phyloP scores from a whole-genome alignment of 371 early-diverging fungal genomes.

The Batkoa obscura region DNA sequence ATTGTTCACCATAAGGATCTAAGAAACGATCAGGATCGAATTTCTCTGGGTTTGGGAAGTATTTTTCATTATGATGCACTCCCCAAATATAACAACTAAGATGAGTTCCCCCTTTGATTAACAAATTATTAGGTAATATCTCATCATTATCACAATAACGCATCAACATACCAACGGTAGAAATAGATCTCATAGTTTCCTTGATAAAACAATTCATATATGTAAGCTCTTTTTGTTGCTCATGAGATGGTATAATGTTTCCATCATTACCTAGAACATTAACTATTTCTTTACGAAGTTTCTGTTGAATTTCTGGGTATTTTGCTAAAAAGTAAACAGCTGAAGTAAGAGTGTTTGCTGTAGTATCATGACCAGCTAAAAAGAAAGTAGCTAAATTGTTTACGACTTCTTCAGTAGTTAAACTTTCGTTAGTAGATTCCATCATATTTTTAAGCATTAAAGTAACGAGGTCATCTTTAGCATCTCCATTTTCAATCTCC shows the following conservation, averaged over 20 bases:
- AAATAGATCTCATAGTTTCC: background rate
- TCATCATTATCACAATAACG: background rate
- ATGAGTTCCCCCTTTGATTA: background rate
- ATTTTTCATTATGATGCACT: background rate
- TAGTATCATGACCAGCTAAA: constrained; percentile 31
- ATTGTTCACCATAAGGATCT: background rate
- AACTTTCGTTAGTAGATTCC: constrained; percentile 2
- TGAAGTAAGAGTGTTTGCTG: constrained; percentile 22
- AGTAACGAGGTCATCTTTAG: constrained; percentile 7
- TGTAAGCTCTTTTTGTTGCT: background rate
- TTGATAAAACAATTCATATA: background rate
- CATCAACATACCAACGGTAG: background rate
- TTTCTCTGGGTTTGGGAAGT: background rate
- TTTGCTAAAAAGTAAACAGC: constrained; percentile 17
- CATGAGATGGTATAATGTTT: background rate
- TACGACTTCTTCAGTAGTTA: constrained; percentile 7
- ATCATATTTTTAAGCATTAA: constrained; percentile 8
- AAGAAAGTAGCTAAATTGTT: constrained; percentile 20
- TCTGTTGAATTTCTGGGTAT: constrained; percentile 20
- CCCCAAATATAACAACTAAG: background rate
- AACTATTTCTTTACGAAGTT: constrained; percentile 20
- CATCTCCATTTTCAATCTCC: background rate
- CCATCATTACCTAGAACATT: background rate
- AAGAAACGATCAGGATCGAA: constrained; percentile 2
- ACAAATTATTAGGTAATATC: background rate